Percentiles rank a stretch among this genome's conserved stretches.
These are phyloP conservation scores for Massarina eburnea DNA, from an alignment of 2,329 filamentous ascomycete species.

Conservation along the genomic window DNA sequence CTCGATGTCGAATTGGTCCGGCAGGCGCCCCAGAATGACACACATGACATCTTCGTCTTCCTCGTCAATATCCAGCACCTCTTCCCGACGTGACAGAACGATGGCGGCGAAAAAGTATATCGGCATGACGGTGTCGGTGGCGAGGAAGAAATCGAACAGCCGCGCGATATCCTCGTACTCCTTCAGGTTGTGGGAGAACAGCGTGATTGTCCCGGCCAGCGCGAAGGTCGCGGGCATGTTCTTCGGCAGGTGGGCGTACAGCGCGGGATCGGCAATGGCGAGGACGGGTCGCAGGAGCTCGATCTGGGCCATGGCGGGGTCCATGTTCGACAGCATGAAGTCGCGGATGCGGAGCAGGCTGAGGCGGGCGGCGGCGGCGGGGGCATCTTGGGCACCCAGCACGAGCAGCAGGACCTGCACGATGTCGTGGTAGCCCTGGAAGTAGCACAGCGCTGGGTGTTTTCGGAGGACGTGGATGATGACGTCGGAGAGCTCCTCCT, in stretches of 20 bases:
- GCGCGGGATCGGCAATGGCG: slow-evolving; percentile 66
- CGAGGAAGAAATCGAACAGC: slow-evolving; percentile 88
- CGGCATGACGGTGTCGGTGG: slow-evolving; percentile 81
- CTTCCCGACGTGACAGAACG: slow-evolving; percentile 74
- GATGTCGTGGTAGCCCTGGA: slow-evolving; percentile 98
- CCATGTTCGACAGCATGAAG: slow-evolving; percentile 91
- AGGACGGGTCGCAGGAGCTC: slow-evolving; percentile 83
- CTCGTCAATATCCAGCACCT: slow-evolving; percentile 79
- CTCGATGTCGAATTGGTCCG: slow-evolving; percentile 78
- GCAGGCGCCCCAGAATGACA: slow-evolving; percentile 82
- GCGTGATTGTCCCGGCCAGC: slow-evolving; percentile 86
- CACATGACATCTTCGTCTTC: slow-evolving; percentile 87
- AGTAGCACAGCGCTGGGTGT: slow-evolving; percentile 86
- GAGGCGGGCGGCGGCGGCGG: slow-evolving; percentile 71
- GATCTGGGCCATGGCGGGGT: slow-evolving; percentile 82
- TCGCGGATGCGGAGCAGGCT: slow-evolving; percentile 90
- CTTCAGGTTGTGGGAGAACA: slow-evolving; percentile 96
- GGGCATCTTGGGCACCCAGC: slow-evolving; percentile 64
- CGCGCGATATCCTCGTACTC: slow-evolving; percentile 85
- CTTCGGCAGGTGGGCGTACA: slow-evolving; percentile 74
- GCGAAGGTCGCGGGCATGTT: slow-evolving; percentile 84
- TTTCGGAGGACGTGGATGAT: slow-evolving; percentile 80
- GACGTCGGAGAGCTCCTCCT: slow-evolving; percentile 73
- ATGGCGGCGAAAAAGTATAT: slow-evolving; percentile 84
- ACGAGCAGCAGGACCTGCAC: slow-evolving; percentile 93